Percentiles rank a stretch among this genome's conserved stretches.
Evolutionary conservation across 1,284 basidiomycete genomes (phyloP).

Genomic region (Heimioporus retisporus): DNA sequence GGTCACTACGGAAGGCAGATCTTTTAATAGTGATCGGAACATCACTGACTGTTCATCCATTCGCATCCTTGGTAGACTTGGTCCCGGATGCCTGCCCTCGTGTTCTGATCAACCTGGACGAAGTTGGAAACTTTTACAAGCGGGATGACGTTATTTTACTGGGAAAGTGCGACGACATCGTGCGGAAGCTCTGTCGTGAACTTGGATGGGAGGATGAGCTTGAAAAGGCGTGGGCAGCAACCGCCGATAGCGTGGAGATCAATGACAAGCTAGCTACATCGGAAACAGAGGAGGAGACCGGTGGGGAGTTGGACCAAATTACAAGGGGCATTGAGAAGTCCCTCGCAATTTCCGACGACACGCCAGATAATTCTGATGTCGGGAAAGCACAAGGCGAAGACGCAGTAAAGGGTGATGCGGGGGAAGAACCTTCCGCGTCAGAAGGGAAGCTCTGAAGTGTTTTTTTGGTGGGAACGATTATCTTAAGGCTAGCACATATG

Average conservation of each 20-base stretch:
- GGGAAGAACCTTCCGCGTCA: background rate
- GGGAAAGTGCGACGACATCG: conserved; percentile 75
- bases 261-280: conserved; percentile 19
- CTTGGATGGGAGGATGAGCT: conserved; percentile 82
- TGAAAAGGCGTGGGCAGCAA: conserved; percentile 64
- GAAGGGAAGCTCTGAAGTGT: conserved; percentile 15
- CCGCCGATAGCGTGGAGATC: conserved; percentile 41
- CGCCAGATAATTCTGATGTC: background rate
- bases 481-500: too few species aligned
- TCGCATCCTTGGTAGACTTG: conserved; percentile 70
- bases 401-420: conserved; percentile 4
- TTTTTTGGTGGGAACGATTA: too few species aligned
- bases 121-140: conserved; percentile 65
- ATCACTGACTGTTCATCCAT: conserved; percentile 85
- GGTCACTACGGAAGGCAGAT: conserved; percentile 72
- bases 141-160: conserved; percentile 70
- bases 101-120: conserved; percentile 69
- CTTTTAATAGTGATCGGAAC: conserved; percentile 95
- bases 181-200: conserved; percentile 65
- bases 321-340: conserved; percentile 43
- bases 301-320: conserved; percentile 48
- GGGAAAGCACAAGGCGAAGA: conserved; percentile 4
- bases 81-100: conserved; percentile 67
- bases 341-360: conserved; percentile 33
- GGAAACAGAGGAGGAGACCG: conserved; percentile 30